Evolutionary conservation across 2,329 filamentous ascomycete genomes (phyloP), one percentile per base, ranked within the genome.

Genomic region (Phaeoacremonium minimum): DNA sequence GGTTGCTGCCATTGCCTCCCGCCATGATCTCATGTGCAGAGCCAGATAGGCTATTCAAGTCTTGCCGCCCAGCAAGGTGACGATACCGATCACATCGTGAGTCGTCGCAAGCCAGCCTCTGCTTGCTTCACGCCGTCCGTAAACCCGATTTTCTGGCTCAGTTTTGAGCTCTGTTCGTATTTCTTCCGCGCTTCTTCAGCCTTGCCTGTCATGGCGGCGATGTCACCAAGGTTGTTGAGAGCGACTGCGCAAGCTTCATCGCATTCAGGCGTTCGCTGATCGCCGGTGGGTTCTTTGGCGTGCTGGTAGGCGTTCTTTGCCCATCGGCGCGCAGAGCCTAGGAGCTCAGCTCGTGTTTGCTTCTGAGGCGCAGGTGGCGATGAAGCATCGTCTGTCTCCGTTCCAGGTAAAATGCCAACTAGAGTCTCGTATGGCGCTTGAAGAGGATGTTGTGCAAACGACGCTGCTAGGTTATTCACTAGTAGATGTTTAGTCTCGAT

Each of bases 211-310:
- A 93, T 82, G 46, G 85, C 80, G 1, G 86, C 83, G 47, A 96
- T 83, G 50, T 94, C 86, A 16, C 82, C 91, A 36, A 95, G 75
- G 55, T 94, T 95, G 58, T 87, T 85, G n/a, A 86, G 80, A 7
- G 90, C 85, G 6, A 84, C 85, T 3, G 84, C 85, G 52, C 90
- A 96, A 2, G 84, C 87, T 38, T 84, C 61, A 56, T 95, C 88
- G 53, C 91, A 96, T 53, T 95, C 87, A 33, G 82, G 72, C 3
- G 80, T 86, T 28, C 87, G 71, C 4, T 78, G 66, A 1, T 85
- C 77, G 4, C 81, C 76, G 37, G 72, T 62, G 29, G 94, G 82
- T 18, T 77, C 73, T 7, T 69, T 69, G 2, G 83, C 79, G 38
- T 88, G 75, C 15, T 72, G 68, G 20, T 90, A 64, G 4, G 89